Base-by-base conservation (phyloP, 345 rosid genomes). In the Salix arbutifolia region DNA sequence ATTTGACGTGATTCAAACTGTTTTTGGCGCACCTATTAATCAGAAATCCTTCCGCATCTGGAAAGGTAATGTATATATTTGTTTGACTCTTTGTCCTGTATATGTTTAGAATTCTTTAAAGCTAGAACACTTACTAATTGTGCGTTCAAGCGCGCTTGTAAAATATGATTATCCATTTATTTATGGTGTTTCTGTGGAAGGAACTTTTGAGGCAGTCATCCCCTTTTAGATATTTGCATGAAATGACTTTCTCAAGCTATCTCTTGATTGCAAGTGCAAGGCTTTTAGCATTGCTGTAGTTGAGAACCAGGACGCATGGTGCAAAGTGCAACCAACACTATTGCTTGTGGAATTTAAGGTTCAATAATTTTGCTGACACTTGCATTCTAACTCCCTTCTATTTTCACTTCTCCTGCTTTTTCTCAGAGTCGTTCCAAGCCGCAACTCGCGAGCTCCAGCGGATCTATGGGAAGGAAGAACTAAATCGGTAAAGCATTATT, bases 381-480 rank as follows among this genome's bases (percentile, higher is more conserved):
- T 13, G 4, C 60, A 14, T 4, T 62, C 73, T 62, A 13, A 30
- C 28, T 8, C 6, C 17, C 25, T 33, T 12, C 6, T 65, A n/a
- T 44, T 30, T 28, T 52, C 66, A 12, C 8, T 31, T 75, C 17
- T 48, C 11, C 53, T 33, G 14, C 12, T 65, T 17, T 4, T 74
- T 80, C 33, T 10, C 90, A 92, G 96, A 94, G 78, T 94, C 98
- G 46, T 94, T 86, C 81, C 94, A 86, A 86, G 97, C 95, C 1
- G 97, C 98, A 16, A 94, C 94, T n/a, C 84, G 92, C 2, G 97
- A 92, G 85, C 95, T 94, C 77, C 94, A 92, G 72, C 91, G 97
- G 30, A 91, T 92, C 37, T 92, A 92, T 76, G 95, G 97, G 65
- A 91, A 89, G 86, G 97, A 91, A 81, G 93, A 90, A 66, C 84